Conservation (phyloP, 169 alveolate species). For the Plasmodium vivax region DNA sequence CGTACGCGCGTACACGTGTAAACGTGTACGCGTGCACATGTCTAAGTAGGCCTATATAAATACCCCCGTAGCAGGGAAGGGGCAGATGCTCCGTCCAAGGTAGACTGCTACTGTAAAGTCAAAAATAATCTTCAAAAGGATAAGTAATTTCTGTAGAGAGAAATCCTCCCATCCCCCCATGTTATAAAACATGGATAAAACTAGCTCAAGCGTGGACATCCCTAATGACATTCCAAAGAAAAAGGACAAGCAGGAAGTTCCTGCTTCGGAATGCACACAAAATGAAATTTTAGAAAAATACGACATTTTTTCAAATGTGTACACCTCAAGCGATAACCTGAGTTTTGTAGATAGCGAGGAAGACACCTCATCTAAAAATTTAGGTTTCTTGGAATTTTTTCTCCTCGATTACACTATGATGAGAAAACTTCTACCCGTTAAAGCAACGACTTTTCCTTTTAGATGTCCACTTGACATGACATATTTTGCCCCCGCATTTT, state of each 20-base stretch:
- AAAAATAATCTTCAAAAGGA: neutral
- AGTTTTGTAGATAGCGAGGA: constrained; percentile 74
- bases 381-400: constrained; percentile 29
- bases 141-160: neutral
- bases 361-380: constrained; percentile 55
- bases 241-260: constrained; percentile 28
- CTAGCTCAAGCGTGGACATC: neutral
- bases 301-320: constrained; percentile 65
- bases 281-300: constrained; percentile 67
- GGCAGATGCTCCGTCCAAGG: neutral
- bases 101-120: constrained; percentile 1
- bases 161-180: neutral
- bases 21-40: neutral
- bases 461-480: neutral
- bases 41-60: neutral
- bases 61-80: neutral
- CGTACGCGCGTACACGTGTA: neutral
- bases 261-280: constrained; percentile 23
- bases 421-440: neutral
- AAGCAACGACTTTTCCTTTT: neutral
- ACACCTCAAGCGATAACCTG: constrained; percentile 60
- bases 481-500: neutral
- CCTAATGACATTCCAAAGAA: constrained; percentile 7
- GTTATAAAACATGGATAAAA: constrained; percentile 37
- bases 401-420: neutral